These are phyloP conservation scores for Ploettnerulaceae sp. DNA, from an alignment of 2,329 filamentous ascomycete species.

Conservation along the genomic window DNA sequence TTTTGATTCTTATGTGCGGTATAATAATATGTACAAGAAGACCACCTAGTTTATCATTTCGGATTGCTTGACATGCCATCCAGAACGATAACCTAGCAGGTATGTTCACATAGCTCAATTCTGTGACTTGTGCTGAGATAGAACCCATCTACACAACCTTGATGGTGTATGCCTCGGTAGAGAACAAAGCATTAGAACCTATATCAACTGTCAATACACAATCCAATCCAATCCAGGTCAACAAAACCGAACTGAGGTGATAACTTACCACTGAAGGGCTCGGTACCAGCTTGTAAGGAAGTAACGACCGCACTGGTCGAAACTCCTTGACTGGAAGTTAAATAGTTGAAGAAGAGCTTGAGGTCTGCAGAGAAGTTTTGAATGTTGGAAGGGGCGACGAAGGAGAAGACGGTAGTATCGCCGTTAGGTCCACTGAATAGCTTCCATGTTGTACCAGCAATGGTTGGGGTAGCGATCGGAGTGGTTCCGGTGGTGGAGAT, in stretches of 20 bases:
- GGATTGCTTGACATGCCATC: no score
- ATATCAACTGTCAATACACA: not conserved
- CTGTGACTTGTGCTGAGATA: no score
- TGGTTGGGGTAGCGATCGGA: conserved; percentile 47
- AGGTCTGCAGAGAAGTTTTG: conserved; percentile 52
- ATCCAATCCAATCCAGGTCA: not conserved
- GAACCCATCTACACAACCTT: conserved; percentile 6
- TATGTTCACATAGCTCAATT: no score
- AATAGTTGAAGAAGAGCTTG: conserved; percentile 52
- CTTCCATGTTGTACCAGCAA: conserved; percentile 50
- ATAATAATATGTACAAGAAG: no score
- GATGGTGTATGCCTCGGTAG: conserved; percentile 6
- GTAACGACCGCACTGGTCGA: conserved; percentile 47
- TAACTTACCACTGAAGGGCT: conserved; percentile 46
- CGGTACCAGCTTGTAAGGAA: conserved; percentile 49
- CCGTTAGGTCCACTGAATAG: conserved; percentile 56
- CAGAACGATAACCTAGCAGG: no score
- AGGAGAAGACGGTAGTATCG: conserved; percentile 55
- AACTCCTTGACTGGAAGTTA: conserved; percentile 45
- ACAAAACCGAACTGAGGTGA: not conserved
- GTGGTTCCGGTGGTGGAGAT: conserved; percentile 46
- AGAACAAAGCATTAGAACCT: conserved; percentile 6
- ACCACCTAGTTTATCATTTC: no score
- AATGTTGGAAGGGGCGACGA: conserved; percentile 44
- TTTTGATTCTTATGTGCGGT: no score